Conservation (phyloP, 2,329 filamentous ascomycete species). For the Ustilaginoidea virens region DNA sequence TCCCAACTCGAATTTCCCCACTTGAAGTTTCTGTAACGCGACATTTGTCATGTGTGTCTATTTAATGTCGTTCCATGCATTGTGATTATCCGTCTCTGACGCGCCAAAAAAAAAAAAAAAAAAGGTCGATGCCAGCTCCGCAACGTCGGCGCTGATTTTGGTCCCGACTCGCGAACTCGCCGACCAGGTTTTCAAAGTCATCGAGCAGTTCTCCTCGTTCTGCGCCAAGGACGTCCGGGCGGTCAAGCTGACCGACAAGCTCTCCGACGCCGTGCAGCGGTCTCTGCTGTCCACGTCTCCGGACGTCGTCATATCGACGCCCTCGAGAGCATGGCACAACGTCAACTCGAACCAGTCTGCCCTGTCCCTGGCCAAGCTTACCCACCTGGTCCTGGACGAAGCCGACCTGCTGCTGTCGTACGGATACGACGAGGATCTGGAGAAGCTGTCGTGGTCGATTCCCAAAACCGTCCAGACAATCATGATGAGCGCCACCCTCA, state of each 20-base stretch:
- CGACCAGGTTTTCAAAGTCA: conserved; percentile 70
- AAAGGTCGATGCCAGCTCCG: too few species aligned
- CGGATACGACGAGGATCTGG: conserved; percentile 81
- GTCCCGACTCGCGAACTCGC: conserved; percentile 92
- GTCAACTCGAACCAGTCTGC: conserved; percentile 48
- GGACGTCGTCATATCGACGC: conserved; percentile 83
- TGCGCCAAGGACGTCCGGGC: conserved; percentile 71
- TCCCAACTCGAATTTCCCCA: too few species aligned
- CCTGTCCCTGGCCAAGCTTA: conserved; percentile 54
- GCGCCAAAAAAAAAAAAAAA: conserved; percentile 28
- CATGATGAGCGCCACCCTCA: conserved; percentile 87
- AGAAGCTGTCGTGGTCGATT: conserved; percentile 60
- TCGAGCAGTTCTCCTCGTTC: conserved; percentile 64
- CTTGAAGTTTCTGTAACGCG: too few species aligned
- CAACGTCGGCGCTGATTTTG: conserved; percentile 62
- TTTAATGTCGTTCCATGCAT: too few species aligned
- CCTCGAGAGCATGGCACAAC: conserved; percentile 66
- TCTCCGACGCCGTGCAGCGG: conserved; percentile 76
- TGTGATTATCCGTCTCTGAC: too few species aligned
- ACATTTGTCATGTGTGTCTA: too few species aligned
- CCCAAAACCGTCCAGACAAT: conserved; percentile 81
- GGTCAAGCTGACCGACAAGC: conserved; percentile 79
- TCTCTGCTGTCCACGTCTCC: conserved; percentile 74
- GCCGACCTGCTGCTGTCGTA: conserved; percentile 89
- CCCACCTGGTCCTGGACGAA: conserved; percentile 80